phyloP scores from a whole-genome alignment of 768 basidiomycete species.

The Tremella fuciformis region DNA sequence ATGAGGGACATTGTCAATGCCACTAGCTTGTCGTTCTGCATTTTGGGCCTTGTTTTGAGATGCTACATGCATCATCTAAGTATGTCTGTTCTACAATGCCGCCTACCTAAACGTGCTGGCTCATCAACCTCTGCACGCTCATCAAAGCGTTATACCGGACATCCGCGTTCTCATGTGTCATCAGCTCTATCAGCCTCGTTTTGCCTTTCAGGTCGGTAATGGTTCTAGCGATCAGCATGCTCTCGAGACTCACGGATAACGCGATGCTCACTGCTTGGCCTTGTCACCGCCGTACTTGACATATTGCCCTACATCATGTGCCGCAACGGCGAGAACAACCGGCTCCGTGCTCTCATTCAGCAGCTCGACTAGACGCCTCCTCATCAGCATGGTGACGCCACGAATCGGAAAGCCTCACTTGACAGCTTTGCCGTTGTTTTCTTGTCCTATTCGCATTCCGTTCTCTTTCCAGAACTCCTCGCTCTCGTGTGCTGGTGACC shows the following conservation, averaged over 20 bases:
- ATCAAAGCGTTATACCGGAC: slow-evolving; percentile 89
- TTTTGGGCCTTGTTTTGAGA: neutral
- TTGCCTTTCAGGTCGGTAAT: slow-evolving; percentile 85
- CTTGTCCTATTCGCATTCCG: slow-evolving; percentile 73
- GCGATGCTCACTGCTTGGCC: slow-evolving; percentile 74
- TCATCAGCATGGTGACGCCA: neutral
- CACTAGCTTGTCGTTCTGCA: too few relatives aligned
- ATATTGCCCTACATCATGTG: slow-evolving; percentile 90
- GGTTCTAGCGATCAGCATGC: slow-evolving; percentile 56
- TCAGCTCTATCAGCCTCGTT: slow-evolving; percentile 64
- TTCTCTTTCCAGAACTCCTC: slow-evolving; percentile 99
- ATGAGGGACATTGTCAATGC: too few relatives aligned
- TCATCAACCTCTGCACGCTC: slow-evolving; percentile 85
- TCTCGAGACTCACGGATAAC: neutral
- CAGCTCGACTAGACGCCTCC: slow-evolving; percentile 70
- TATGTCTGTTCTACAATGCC: slow-evolving; percentile 2
- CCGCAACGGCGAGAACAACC: slow-evolving; percentile 80
- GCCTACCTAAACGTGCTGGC: slow-evolving; percentile 56
- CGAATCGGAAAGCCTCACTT: slow-evolving; percentile 58
- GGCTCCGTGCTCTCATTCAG: slow-evolving; percentile 70
- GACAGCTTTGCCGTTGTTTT: slow-evolving; percentile 75
- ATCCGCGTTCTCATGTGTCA: slow-evolving; percentile 81
- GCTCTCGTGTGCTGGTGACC: slow-evolving; percentile 94
- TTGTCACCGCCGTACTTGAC: slow-evolving; percentile 79
- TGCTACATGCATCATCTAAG: slow-evolving; percentile 1